A percentile compares a stretch with the other conserved stretches of the same genome.
Evolutionary conservation across 75 land plant species (phyloP).

Genomic region (Selaginella moellendorffii): DNA sequence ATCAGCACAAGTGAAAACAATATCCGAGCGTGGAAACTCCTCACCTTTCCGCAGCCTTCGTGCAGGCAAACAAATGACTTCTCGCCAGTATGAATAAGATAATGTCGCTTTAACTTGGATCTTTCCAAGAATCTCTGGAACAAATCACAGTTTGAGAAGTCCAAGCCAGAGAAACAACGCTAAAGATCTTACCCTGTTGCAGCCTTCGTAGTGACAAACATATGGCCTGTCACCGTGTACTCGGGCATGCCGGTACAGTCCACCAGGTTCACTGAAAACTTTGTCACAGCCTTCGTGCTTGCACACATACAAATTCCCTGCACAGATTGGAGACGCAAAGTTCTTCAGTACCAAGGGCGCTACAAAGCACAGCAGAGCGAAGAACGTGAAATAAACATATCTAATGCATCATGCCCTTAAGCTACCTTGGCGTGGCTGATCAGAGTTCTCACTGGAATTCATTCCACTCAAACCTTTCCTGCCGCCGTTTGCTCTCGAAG

Average conservation of each 20-base stretch:
- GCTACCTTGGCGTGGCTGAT: neutral
- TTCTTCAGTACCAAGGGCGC: no score
- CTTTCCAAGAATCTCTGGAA: neutral
- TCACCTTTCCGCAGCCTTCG: conserved; percentile 91
- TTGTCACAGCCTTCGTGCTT: neutral
- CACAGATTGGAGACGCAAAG: neutral
- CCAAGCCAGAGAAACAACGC: no score
- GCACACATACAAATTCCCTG: neutral
- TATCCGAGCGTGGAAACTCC: neutral
- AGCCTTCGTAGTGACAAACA: neutral
- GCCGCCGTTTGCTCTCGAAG: neutral
- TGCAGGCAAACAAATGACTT: conserved; percentile 74
- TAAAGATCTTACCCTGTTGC: neutral
- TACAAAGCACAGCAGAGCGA: no score
- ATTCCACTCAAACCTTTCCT: neutral
- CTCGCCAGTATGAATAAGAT: conserved; percentile 27
- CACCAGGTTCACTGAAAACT: neutral
- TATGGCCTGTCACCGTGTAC: neutral
- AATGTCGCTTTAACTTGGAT: neutral
- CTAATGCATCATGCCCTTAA: no score
- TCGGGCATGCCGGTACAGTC: neutral
- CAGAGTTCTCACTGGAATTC: neutral
- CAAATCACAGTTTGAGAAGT: neutral
- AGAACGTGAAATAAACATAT: no score
- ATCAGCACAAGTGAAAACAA: neutral